Percentiles rank a stretch among this genome's conserved stretches.
phyloP scores from a whole-genome alignment of 306 rosid species.

The Gleditsia sinensis region DNA sequence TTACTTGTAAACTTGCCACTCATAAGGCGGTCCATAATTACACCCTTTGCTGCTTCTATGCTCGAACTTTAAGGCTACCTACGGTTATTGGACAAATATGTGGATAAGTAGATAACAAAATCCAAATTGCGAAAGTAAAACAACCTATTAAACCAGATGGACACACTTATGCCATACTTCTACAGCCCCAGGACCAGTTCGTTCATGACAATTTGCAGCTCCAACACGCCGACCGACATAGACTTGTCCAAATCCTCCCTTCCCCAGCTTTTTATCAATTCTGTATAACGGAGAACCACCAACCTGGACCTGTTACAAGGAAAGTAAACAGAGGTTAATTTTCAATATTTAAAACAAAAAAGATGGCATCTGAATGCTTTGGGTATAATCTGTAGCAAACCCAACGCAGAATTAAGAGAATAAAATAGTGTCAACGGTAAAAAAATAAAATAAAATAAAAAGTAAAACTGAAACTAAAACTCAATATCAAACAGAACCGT shows the following conservation, averaged over 20 bases:
- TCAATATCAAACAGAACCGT: background rate
- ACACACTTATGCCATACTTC: constrained; percentile 65
- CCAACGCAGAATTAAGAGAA: background rate
- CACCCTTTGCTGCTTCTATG: constrained; percentile 96
- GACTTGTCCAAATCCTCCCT: constrained; percentile 98
- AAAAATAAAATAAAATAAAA: background rate
- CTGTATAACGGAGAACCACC: constrained; percentile 88
- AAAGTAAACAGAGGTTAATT: constrained; percentile 2
- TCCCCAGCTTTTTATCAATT: constrained; percentile 78
- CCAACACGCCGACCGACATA: constrained; percentile 82
- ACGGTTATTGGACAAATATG: background rate
- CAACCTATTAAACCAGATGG: background rate
- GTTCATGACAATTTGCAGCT: constrained; percentile 49
- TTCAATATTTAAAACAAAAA: background rate
- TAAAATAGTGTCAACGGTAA: background rate
- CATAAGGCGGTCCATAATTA: constrained; percentile 87
- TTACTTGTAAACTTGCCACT: constrained; percentile 97
- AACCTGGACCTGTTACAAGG: constrained; percentile 74
- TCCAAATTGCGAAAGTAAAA: background rate
- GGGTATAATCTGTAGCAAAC: background rate
- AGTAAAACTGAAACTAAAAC: too few species aligned
- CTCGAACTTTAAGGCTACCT: constrained; percentile 98
- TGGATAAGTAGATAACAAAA: background rate
- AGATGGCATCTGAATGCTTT: background rate
- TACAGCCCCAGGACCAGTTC: constrained; percentile 67